phyloP scores from a whole-genome alignment of 2,329 filamentous ascomycete genomes.

The Chaetomium strumarium region DNA sequence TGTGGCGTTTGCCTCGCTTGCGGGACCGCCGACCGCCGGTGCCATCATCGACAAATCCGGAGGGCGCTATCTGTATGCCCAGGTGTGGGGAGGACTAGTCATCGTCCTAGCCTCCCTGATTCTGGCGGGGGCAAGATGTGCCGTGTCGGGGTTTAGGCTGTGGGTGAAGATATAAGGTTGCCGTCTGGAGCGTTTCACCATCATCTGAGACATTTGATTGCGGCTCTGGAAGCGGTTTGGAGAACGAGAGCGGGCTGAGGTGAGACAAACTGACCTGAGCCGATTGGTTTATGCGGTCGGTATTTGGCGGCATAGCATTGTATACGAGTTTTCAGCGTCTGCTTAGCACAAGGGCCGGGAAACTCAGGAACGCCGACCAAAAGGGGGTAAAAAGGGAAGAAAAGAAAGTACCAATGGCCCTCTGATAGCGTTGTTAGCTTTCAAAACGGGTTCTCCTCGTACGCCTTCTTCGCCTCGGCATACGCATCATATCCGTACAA shows the following conservation, averaged over 20 bases:
- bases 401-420: background rate
- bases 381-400: no score
- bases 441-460: constrained; percentile 23
- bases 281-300: background rate
- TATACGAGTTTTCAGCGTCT: no score
- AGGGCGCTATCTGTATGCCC: constrained; percentile 38
- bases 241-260: background rate
- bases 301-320: background rate
- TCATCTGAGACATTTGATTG: background rate
- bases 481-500: constrained; percentile 60
- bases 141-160: constrained; percentile 33
- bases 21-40: constrained; percentile 40
- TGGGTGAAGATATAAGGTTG: constrained; percentile 30
- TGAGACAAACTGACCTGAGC: background rate
- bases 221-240: background rate
- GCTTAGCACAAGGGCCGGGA: no score
- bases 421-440: background rate
- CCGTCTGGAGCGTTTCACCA: background rate
- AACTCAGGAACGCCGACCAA: background rate
- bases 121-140: constrained; percentile 31
- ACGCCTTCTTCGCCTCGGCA: constrained; percentile 42
- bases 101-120: constrained; percentile 32
- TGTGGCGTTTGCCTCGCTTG: constrained; percentile 37
- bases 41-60: constrained; percentile 38
- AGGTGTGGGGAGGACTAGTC: constrained; percentile 42